A percentile compares a stretch with the other conserved stretches of the same genome.
These are phyloP conservation scores for Microbotryum saponariae DNA, from an alignment of 1,284 basidiomycete genomes.

Conservation along the genomic window DNA sequence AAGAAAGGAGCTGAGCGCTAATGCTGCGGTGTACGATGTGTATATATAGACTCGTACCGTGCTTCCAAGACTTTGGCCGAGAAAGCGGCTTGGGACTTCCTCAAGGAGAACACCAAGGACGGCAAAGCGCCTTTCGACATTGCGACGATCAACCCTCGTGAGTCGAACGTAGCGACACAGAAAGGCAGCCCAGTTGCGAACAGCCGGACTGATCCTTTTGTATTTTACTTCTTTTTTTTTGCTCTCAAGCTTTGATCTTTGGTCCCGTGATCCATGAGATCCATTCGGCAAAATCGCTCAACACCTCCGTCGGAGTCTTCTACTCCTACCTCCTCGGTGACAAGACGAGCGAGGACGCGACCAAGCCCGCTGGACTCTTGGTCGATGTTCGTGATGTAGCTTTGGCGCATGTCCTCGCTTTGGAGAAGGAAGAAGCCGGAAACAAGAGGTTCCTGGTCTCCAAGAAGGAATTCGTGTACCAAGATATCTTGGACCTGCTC, in stretches of 20 bases:
- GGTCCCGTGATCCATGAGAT: constrained; percentile 34
- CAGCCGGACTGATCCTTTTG: too few relatives aligned
- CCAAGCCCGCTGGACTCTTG: constrained; percentile 32
- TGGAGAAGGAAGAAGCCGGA: constrained; percentile 37
- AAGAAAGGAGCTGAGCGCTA: neutral
- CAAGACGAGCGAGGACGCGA: constrained; percentile 20
- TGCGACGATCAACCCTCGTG: constrained; percentile 18
- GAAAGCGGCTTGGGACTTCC: constrained; percentile 34
- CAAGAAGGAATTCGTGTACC: constrained; percentile 14
- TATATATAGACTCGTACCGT: constrained; percentile 18
- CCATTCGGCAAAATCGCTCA: constrained; percentile 26
- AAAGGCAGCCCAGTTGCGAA: constrained; percentile 3
- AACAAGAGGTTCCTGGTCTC: constrained; percentile 41
- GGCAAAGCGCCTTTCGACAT: constrained; percentile 28
- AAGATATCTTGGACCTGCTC: constrained; percentile 27
- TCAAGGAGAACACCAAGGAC: constrained; percentile 28
- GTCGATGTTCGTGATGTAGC: constrained; percentile 45
- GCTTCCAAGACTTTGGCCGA: constrained; percentile 33
- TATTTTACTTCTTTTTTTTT: too few relatives aligned
- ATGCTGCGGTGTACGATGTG: too few relatives aligned
- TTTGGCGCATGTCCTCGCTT: constrained; percentile 38
- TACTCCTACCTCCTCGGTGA: constrained; percentile 29
- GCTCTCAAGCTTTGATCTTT: constrained; percentile 8
- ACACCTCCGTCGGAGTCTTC: constrained; percentile 27
- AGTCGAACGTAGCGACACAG: neutral